phyloP scores from a whole-genome alignment of 2,329 filamentous ascomycete species.

The Coniochaeta sp. region DNA sequence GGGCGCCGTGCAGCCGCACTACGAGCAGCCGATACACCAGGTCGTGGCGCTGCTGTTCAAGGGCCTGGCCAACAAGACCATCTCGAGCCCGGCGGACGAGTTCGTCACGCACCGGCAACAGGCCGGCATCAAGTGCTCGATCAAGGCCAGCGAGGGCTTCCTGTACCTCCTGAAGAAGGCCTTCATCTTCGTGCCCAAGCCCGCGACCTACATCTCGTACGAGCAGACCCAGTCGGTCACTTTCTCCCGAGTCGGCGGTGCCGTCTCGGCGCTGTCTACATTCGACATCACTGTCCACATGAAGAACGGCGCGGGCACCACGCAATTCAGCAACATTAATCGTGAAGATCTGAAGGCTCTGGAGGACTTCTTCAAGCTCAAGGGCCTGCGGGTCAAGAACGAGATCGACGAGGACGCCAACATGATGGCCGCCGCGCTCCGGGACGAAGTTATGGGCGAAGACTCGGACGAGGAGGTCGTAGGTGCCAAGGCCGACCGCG shows the following conservation, averaged over 20 bases:
- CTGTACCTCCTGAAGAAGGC: slow-evolving; percentile 96
- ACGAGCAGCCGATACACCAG: slow-evolving; percentile 88
- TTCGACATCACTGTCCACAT: slow-evolving; percentile 94
- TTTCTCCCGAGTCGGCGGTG: slow-evolving; percentile 91
- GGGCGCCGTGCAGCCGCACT: slow-evolving; percentile 79
- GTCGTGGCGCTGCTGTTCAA: slow-evolving; percentile 95
- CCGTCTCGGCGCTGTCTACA: slow-evolving; percentile 86
- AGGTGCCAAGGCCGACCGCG: slow-evolving; percentile 64
- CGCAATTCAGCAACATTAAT: slow-evolving; percentile 99
- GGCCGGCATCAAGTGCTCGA: slow-evolving; percentile 97
- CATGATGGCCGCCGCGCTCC: slow-evolving; percentile 70
- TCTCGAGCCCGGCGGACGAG: slow-evolving; percentile 88
- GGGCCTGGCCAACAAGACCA: slow-evolving; percentile 88
- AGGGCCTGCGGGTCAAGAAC: slow-evolving; percentile 93
- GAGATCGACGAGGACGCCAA: slow-evolving; percentile 94
- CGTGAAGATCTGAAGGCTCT: slow-evolving; percentile 93
- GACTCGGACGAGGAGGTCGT: slow-evolving; percentile 79
- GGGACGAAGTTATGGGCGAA: slow-evolving; percentile 74
- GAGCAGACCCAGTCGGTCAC: slow-evolving; percentile 88
- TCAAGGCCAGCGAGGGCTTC: slow-evolving; percentile 98
- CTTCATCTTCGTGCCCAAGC: slow-evolving; percentile 98
- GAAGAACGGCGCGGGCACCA: slow-evolving; percentile 80
- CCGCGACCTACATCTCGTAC: slow-evolving; percentile 92
- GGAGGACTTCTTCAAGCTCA: slow-evolving; percentile 96
- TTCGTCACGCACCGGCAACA: slow-evolving; percentile 92